Percentiles rank a stretch among this genome's conserved stretches.
Evolutionary conservation across 768 basidiomycete species (phyloP).

Genomic region (Xanthoconium stramineum): DNA sequence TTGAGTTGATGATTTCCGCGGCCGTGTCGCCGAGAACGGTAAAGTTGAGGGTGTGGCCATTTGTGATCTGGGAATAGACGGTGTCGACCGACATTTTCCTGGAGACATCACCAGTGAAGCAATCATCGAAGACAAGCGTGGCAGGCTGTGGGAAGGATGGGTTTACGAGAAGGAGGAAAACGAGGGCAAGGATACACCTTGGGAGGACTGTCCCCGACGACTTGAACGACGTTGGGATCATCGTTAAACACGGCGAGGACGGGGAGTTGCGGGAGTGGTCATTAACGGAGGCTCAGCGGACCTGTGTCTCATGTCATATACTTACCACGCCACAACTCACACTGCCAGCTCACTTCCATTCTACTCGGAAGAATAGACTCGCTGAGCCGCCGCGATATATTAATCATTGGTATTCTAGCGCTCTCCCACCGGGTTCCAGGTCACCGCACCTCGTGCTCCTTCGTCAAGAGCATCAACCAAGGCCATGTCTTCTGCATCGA

Average conservation of each 20-base stretch:
- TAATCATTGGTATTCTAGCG: background rate
- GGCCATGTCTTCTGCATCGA: constrained; percentile 60
- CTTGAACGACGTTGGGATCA: constrained; percentile 12
- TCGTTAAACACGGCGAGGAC: constrained; percentile 21
- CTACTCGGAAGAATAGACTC: too few species aligned
- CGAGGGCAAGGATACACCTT: constrained; percentile 4
- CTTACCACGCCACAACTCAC: constrained; percentile 1
- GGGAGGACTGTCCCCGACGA: constrained; percentile 6
- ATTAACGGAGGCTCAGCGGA: constrained; percentile 15
- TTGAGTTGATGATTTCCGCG: constrained; percentile 54
- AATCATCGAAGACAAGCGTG: constrained; percentile 62
- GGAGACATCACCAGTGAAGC: constrained; percentile 52
- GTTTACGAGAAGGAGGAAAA: constrained; percentile 22
- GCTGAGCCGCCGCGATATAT: too few species aligned
- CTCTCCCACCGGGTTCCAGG: constrained; percentile 76
- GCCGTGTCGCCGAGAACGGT: constrained; percentile 67
- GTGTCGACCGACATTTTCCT: constrained; percentile 64
- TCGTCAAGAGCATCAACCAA: constrained; percentile 64
- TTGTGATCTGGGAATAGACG: constrained; percentile 70
- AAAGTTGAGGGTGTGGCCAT: constrained; percentile 56
- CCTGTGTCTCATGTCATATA: background rate
- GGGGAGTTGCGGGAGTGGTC: constrained; percentile 8
- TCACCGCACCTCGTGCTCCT: constrained; percentile 66
- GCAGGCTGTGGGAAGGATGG: constrained; percentile 52
- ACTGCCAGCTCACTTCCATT: background rate